phyloP scores from a whole-genome alignment of 179 eudicot species.

The Pouteria campechiana region DNA sequence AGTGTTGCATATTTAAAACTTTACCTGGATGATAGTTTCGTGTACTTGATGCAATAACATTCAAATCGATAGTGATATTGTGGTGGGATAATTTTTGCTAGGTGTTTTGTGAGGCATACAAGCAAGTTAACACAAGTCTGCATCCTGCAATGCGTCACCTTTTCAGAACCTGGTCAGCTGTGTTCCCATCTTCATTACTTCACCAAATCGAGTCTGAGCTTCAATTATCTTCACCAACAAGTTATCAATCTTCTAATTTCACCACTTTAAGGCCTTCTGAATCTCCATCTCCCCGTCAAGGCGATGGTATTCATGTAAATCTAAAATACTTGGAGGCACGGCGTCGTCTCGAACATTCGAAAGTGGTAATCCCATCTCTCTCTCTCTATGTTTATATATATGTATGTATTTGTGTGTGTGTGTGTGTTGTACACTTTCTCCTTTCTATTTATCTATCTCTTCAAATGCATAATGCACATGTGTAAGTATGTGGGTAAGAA shows the following conservation, averaged over 20 bases:
- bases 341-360: constrained; percentile 46
- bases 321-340: constrained; percentile 87
- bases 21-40: no score
- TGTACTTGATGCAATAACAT: no score
- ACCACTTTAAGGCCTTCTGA: constrained; percentile 50
- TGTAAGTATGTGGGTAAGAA: no score
- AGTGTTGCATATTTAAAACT: no score
- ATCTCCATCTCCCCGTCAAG: constrained; percentile 83
- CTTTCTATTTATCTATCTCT: no score
- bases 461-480: no score
- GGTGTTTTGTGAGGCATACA: constrained; percentile 84
- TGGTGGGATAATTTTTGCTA: no score
- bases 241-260: constrained; percentile 42
- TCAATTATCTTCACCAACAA: constrained; percentile 46
- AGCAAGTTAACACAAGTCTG: constrained; percentile 55
- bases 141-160: constrained; percentile 74
- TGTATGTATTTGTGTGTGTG: no score
- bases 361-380: no score
- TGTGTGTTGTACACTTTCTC: no score
- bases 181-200: constrained; percentile 71
- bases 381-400: no score
- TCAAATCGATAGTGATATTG: no score
- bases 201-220: constrained; percentile 56
- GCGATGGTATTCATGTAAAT: constrained; percentile 94
- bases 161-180: constrained; percentile 87